phyloP scores from a whole-genome alignment of 371 early-diverging fungal species.

The Basidiobolus meristosporus region DNA sequence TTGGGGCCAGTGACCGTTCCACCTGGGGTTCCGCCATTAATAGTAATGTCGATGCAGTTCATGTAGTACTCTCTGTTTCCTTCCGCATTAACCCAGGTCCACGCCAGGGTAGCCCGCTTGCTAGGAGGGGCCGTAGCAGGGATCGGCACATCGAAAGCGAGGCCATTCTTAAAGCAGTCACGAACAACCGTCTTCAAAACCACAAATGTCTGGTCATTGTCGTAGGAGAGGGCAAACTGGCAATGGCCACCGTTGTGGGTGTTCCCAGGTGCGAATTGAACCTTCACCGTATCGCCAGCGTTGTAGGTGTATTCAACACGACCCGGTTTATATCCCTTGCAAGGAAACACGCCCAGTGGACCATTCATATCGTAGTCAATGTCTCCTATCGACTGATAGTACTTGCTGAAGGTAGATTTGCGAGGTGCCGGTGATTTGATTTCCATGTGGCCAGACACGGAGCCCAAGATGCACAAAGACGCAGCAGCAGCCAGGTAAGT shows the following conservation, averaged over 20 bases:
- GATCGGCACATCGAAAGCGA: background rate
- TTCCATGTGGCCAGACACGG: no score
- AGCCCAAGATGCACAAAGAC: no score
- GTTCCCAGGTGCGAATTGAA: background rate
- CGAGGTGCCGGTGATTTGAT: no score
- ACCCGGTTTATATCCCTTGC: background rate
- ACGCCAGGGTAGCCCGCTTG: conserved; percentile 13
- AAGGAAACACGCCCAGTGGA: background rate
- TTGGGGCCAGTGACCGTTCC: conserved; percentile 17
- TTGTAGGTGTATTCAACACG: background rate
- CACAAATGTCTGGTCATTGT: conserved; percentile 26
- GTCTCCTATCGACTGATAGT: no score
- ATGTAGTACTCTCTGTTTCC: conserved; percentile 48
- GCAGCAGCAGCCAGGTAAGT: no score
- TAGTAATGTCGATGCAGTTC: no score
- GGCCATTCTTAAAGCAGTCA: background rate
- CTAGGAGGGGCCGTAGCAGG: conserved; percentile 9
- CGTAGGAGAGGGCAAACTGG: conserved; percentile 35
- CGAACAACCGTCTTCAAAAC: conserved; percentile 7
- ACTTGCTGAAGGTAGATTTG: no score
- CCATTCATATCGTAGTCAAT: conserved; percentile 2
- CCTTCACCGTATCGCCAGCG: background rate
- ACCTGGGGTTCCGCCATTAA: conserved; percentile 13
- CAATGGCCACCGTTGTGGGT: conserved; percentile 28
- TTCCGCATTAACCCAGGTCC: conserved; percentile 24